Evolutionary conservation across 2,329 filamentous ascomycete genomes (phyloP).

Genomic region (Diaporthe humulicola): DNA sequence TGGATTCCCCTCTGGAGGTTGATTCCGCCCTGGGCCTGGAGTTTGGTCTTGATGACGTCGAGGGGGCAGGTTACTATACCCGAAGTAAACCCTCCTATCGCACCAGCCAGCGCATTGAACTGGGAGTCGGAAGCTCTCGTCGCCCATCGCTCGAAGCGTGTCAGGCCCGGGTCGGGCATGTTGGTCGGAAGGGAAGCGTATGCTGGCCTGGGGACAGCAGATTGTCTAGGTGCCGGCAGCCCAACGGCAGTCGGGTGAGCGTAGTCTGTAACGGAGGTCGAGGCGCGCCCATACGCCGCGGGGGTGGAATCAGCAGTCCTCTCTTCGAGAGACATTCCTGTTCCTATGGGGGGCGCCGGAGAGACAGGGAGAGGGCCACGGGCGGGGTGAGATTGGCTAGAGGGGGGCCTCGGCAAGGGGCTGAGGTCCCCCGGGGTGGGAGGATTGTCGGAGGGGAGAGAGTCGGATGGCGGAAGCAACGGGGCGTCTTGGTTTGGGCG

Average conservation of each 20-base stretch:
- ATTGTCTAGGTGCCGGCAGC: constrained; percentile 23
- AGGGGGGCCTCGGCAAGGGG: constrained; percentile 45
- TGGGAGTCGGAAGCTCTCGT: constrained; percentile 69
- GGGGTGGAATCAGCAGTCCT: constrained; percentile 28
- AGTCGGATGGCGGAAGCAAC: not conserved
- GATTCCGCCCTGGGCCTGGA: constrained; percentile 95
- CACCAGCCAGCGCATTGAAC: constrained; percentile 89
- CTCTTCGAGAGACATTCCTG: constrained; percentile 42
- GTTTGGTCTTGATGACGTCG: constrained; percentile 98
- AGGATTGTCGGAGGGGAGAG: not conserved
- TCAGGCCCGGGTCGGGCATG: constrained; percentile 51
- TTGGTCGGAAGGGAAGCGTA: constrained; percentile 37
- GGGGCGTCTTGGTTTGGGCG: not conserved
- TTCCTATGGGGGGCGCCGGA: constrained; percentile 39
- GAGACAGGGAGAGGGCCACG: not conserved
- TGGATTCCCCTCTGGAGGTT: constrained; percentile 62
- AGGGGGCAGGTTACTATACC: constrained; percentile 96
- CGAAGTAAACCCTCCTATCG: constrained; percentile 90
- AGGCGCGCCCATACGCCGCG: constrained; percentile 52
- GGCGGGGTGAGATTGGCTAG: not conserved
- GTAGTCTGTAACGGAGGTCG: constrained; percentile 37
- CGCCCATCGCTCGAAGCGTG: constrained; percentile 68
- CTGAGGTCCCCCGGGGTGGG: constrained; percentile 29
- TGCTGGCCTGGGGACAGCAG: constrained; percentile 33
- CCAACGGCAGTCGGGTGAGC: constrained; percentile 32